Evolutionary conservation across 1,284 basidiomycete genomes (phyloP).

Genomic region (Tremellales sp.): DNA sequence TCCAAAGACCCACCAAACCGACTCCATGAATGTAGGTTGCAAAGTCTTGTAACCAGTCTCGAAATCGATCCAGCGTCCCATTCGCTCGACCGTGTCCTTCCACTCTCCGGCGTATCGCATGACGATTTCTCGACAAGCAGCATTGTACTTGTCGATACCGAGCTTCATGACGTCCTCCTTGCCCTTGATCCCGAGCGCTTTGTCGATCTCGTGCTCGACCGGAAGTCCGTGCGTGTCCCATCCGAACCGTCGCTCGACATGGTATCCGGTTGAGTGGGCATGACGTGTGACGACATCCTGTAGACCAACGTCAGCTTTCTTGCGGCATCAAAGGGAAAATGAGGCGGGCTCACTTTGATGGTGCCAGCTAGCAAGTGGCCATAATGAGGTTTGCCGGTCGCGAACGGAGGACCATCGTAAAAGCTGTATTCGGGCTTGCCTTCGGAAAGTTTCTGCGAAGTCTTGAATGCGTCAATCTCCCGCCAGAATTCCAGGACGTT

Average conservation of each 20-base stretch:
- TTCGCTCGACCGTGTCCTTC: constrained; percentile 90
- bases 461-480: constrained; percentile 96
- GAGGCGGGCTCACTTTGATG: constrained; percentile 68
- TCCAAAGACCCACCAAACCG: constrained; percentile 99
- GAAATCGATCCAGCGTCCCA: constrained; percentile 99
- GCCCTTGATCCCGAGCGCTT: constrained; percentile 85
- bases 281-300: constrained; percentile 95
- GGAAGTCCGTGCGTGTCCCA: constrained; percentile 99
- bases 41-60: constrained; percentile 99
- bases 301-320: constrained; percentile 3
- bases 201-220: constrained; percentile 99
- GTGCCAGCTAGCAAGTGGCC: constrained; percentile 79
- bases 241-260: constrained; percentile 93
- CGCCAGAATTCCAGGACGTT: constrained; percentile 90
- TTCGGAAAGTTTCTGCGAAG: constrained; percentile 85
- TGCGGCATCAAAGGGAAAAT: background rate
- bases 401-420: constrained; percentile 97
- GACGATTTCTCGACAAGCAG: constrained; percentile 92
- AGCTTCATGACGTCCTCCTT: constrained; percentile 91
- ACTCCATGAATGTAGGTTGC: constrained; percentile 93
- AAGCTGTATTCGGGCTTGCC: constrained; percentile 85
- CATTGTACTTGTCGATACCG: constrained; percentile 98
- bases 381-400: constrained; percentile 95
- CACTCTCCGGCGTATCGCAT: constrained; percentile 96
- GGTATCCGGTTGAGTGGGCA: constrained; percentile 87